Base-by-base conservation (phyloP, 1,139 yeast species). In the Meyerozyma sp. region DNA sequence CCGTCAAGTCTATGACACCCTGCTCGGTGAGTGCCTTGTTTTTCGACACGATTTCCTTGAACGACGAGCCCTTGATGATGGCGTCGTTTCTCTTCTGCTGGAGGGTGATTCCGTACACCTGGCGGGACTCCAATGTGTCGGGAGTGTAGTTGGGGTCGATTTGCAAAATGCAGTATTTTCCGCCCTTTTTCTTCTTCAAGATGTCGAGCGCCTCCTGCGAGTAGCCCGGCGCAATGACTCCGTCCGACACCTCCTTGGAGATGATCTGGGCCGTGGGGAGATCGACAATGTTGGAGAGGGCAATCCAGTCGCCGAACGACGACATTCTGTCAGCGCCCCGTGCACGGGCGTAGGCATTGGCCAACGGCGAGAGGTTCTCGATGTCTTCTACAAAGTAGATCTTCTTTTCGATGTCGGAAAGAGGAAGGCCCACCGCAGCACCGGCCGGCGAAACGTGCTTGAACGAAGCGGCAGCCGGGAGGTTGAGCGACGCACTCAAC, bases 281-380 rank as follows among this genome's bases (percentile, higher is more conserved):
- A 66, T 93, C 98, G 53, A 93, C 98, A 68, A 87, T 88, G 75
- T 91, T 91, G 49, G 97, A 89, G 52, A 93, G 77, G 44, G 98
- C 98, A 61, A 93, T 93, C 78, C 91, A 93, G 71, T 93, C 98
- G 63, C 98, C 98, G 62, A 93, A 93, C 13, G 96, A 88, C 11
- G 98, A 90, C 98, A 93, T 93, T 78, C 98, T 85, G 73, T 93
- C 98, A 54, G 98, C 98, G 66, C 98, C 98, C 71, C 98, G 86
- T 44, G 98, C 98, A 71, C 98, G 86, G 38, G 98, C 98, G 61
- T 93, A 93, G 47, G 98, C 98, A 62, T 87, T 87, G 51, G 98
- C 98, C 63, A 93, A 77, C 47, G 98, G 98, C 28, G 97, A 88
- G 64, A 93, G 76, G 76, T 90, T 87, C 70, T 89, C 96, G 61